phyloP scores from a whole-genome alignment of 257 asterid species.

The Scutellaria galericulata region DNA sequence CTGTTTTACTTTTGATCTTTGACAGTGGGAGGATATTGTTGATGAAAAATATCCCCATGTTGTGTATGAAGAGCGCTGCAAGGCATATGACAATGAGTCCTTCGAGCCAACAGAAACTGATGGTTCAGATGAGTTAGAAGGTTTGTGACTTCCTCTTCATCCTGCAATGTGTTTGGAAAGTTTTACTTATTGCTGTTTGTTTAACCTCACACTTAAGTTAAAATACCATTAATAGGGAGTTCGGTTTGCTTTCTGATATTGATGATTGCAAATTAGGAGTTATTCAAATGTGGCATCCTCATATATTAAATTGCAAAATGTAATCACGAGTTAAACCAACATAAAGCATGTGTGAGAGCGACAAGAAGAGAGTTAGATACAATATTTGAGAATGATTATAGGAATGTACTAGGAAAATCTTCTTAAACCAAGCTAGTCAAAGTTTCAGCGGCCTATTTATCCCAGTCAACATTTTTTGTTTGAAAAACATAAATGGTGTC shows the following conservation, averaged over 20 bases:
- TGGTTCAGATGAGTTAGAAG: conserved; percentile 78
- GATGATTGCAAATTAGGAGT: background rate
- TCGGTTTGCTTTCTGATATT: background rate
- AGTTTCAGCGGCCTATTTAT: conserved; percentile 10
- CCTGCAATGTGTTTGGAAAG: conserved; percentile 9
- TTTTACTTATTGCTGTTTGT: conserved; percentile 14
- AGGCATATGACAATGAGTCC: conserved; percentile 65
- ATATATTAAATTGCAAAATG: background rate
- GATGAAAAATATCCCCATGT: conserved; percentile 91
- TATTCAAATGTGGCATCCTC: background rate
- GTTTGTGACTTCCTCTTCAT: conserved; percentile 49
- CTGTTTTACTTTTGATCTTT: conserved; percentile 30
- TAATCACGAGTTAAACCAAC: background rate
- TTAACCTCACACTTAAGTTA: background rate
- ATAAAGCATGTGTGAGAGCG: background rate
- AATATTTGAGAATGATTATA: background rate
- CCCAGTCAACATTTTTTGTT: background rate
- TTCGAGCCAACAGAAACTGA: conserved; percentile 52
- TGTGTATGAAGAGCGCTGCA: conserved; percentile 94
- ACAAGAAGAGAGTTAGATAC: background rate
- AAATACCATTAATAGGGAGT: background rate
- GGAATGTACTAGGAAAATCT: background rate
- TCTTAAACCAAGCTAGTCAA: background rate
- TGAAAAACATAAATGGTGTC: too few species aligned
- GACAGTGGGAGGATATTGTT: conserved; percentile 86